These are phyloP conservation scores for Sporothrix sp. DNA, from an alignment of 2,329 filamentous ascomycete species.

Conservation along the genomic window DNA sequence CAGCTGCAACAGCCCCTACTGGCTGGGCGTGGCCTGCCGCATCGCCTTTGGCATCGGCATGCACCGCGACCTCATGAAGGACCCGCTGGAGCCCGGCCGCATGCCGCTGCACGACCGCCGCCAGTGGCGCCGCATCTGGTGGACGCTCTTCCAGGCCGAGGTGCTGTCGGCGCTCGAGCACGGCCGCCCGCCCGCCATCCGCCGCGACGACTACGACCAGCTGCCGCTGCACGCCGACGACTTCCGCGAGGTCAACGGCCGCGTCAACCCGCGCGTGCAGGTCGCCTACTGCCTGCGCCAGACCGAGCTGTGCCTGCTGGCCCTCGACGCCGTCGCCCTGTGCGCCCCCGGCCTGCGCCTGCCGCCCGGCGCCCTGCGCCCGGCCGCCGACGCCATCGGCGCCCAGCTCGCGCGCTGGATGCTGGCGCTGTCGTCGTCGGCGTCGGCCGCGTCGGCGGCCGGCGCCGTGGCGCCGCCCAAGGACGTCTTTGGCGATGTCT, in stretches of 20 bases:
- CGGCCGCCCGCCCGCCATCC: slow-evolving; percentile 42
- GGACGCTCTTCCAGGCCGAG: slow-evolving; percentile 32
- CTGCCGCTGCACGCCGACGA: slow-evolving; percentile 33
- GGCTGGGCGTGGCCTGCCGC: slow-evolving; percentile 9
- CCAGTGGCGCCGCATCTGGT: slow-evolving; percentile 27
- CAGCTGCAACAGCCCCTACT: slow-evolving; percentile 10
- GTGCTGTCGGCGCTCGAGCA: slow-evolving; percentile 30
- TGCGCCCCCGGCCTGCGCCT: slow-evolving; percentile 1
- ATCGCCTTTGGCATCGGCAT: slow-evolving; percentile 10
- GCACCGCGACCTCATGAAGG: slow-evolving; percentile 8
- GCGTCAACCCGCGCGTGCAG: not conserved
- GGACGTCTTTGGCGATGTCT: slow-evolving; percentile 4
- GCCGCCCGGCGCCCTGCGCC: not conserved
- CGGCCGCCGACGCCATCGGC: slow-evolving; percentile 3
- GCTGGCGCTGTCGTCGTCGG: not conserved
- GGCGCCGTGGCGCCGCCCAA: not conserved
- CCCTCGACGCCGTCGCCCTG: slow-evolving; percentile 1
- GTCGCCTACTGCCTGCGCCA: not conserved
- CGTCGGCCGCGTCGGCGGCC: not conserved
- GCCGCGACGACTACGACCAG: slow-evolving; percentile 42
- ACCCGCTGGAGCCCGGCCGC: slow-evolving; percentile 13
- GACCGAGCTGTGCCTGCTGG: slow-evolving; percentile 8
- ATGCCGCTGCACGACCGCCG: slow-evolving; percentile 11
- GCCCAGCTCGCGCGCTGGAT: slow-evolving; percentile 10
- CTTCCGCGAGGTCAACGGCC: slow-evolving; percentile 24